phyloP scores from a whole-genome alignment of 192 early-diverging fungal species.

The Kickxella alabastrina region DNA sequence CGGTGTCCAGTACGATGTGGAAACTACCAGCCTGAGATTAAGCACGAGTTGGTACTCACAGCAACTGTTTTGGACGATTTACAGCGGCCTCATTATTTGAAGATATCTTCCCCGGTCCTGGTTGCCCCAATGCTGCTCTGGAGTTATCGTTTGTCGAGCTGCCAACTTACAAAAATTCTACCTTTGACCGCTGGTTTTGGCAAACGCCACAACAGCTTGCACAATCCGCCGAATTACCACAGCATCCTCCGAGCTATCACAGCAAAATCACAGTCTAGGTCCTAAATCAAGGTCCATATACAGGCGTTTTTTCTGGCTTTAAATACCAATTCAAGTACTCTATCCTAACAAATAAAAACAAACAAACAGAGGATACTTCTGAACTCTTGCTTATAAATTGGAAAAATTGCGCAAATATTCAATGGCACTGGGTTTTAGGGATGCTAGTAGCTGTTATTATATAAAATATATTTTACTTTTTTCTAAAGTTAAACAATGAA shows the following conservation, averaged over 20 bases:
- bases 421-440: too few species aligned
- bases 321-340: too few species aligned
- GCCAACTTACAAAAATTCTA: slow-evolving; percentile 21
- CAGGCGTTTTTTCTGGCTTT: too few species aligned
- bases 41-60: slow-evolving; percentile 38
- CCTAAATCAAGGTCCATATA: too few species aligned
- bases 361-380: too few species aligned
- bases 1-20: slow-evolving; percentile 33
- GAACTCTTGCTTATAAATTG: too few species aligned
- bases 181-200: slow-evolving; percentile 20
- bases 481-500: background rate
- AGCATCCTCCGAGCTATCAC: too few species aligned
- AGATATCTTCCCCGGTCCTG: slow-evolving; percentile 19
- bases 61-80: slow-evolving; percentile 32
- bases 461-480: background rate
- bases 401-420: too few species aligned
- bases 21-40: slow-evolving; percentile 17
- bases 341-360: too few species aligned
- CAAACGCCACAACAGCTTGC: slow-evolving; percentile 1
- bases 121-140: too few species aligned
- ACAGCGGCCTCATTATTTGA: slow-evolving; percentile 19
- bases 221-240: background rate
- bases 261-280: too few species aligned
- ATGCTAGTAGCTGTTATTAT: too few species aligned
- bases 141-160: slow-evolving; percentile 23